phyloP scores from a whole-genome alignment of 805 yeast species.

The Metschnikowia reukaufii region DNA sequence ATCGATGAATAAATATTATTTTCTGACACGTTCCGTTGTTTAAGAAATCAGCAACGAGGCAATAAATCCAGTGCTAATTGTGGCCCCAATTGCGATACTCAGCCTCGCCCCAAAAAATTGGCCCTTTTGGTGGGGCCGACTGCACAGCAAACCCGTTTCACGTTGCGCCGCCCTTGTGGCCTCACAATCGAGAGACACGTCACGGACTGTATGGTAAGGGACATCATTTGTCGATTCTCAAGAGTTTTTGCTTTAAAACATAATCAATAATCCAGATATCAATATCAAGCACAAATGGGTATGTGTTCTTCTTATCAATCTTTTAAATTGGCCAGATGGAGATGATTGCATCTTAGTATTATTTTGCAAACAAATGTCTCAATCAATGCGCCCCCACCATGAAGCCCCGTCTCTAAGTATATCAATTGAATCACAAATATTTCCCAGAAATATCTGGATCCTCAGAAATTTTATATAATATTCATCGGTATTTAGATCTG shows the following conservation, averaged over 20 bases:
- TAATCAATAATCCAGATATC: neutral
- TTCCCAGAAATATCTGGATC: no score
- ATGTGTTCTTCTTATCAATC: neutral
- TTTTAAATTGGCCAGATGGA: no score
- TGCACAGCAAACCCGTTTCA: conserved; percentile 3
- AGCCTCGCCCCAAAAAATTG: no score
- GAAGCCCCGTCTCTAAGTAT: neutral
- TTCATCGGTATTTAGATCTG: no score
- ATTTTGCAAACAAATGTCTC: neutral
- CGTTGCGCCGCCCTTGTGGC: neutral
- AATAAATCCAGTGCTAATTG: no score
- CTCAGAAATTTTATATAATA: no score
- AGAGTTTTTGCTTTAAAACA: neutral
- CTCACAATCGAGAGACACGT: conserved; percentile 7
- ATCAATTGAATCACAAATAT: no score
- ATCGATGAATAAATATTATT: no score
- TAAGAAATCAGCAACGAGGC: no score
- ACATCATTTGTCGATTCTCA: conserved; percentile 1
- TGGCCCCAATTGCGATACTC: no score
- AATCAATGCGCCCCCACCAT: neutral
- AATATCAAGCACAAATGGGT: conserved; percentile 1
- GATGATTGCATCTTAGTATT: no score
- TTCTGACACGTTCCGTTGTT: no score
- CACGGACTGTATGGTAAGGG: conserved; percentile 5
- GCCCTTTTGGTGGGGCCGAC: neutral